Evolutionary conservation across 305 asterid genomes (phyloP), one percentile per base, ranked within the genome.

Genomic region (Ajuga reptans): DNA sequence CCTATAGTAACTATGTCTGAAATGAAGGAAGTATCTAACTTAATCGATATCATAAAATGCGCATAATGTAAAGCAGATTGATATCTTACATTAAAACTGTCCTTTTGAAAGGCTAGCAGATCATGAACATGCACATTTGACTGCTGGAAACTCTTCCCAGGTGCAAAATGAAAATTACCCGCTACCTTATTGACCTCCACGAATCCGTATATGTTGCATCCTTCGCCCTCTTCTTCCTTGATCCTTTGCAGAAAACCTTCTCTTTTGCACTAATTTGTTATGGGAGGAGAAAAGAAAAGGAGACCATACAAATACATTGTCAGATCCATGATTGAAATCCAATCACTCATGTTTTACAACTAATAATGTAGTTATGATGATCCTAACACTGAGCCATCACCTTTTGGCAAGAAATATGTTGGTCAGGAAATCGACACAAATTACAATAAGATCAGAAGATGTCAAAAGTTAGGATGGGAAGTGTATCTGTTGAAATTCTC

Each of bases 101-200:
- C 97, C 86, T 88, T 90, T 71, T 93, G 99, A 80, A 93, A 89
- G 50, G 92, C 84, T 57, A 81, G 85, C 73, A 93, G 82, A 78
- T 93, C 98, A 71, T 90, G 96, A 73, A 92, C 92, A 77, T 88
- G 96, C 62, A 82, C 84, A 70, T 86, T 87, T 66, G 92, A 83
- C 85, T 93, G 99, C 79, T 87, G 94, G 77, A 93, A 90, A 82
- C 99, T 89, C 88, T 93, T 93, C 77, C 99, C 99, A 64, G 99
- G 99, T 17, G 97, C 97, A 82, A 93, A 90, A 84, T 93, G 99
- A 68, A 93, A 90, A 81, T 86, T 93, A 41, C 99, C 99, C 71
- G 92, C 99, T 65, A 93, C 97, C 77, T 87, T 90, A 81, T 93
- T 93, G 72, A 93, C 95, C 67, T 90, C 99, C 85, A 93, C 72